phyloP scores from a whole-genome alignment of 2,329 filamentous ascomycete genomes.

The Pyrenochaeta sp. region DNA sequence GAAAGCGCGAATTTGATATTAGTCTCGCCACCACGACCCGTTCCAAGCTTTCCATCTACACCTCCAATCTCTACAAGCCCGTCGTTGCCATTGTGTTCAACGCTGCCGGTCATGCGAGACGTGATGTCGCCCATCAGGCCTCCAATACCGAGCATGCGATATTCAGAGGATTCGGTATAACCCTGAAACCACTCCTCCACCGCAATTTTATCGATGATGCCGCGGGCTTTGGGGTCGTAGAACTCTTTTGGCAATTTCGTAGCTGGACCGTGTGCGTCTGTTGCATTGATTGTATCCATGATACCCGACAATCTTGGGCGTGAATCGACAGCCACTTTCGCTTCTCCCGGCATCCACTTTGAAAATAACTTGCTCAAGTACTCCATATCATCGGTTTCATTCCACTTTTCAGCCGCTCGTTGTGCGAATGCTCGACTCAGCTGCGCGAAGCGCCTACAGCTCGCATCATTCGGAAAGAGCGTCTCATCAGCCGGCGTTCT shows the following conservation, averaged over 20 bases:
- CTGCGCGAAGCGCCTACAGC: conserved; percentile 58
- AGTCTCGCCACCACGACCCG: conserved; percentile 58
- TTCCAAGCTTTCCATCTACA: conserved; percentile 41
- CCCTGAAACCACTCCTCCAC: conserved; percentile 95
- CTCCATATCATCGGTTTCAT: conserved; percentile 76
- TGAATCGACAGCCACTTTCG: conserved; percentile 79
- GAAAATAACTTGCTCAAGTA: conserved; percentile 80
- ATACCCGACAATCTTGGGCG: conserved; percentile 86
- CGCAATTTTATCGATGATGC: conserved; percentile 75
- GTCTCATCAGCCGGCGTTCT: conserved; percentile 58
- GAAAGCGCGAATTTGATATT: conserved; percentile 78
- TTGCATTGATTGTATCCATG: conserved; percentile 93
- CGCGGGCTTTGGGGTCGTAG: conserved; percentile 77
- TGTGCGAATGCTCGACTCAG: conserved; percentile 58
- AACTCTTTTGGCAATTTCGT: conserved; percentile 86
- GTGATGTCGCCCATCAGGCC: conserved; percentile 84
- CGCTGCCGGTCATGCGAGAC: conserved; percentile 53
- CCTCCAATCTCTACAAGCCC: conserved; percentile 53
- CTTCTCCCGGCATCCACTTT: conserved; percentile 82
- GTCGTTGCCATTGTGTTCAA: conserved; percentile 45
- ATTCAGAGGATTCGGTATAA: conserved; percentile 84
- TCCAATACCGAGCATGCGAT: conserved; percentile 88
- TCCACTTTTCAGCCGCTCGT: conserved; percentile 58
- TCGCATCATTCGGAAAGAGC: conserved; percentile 60
- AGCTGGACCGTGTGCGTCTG: conserved; percentile 80